A percentile compares a stretch with the other conserved stretches of the same genome.
Conservation (phyloP, 441 rosid species). For the Gossypium lobatum region DNA sequence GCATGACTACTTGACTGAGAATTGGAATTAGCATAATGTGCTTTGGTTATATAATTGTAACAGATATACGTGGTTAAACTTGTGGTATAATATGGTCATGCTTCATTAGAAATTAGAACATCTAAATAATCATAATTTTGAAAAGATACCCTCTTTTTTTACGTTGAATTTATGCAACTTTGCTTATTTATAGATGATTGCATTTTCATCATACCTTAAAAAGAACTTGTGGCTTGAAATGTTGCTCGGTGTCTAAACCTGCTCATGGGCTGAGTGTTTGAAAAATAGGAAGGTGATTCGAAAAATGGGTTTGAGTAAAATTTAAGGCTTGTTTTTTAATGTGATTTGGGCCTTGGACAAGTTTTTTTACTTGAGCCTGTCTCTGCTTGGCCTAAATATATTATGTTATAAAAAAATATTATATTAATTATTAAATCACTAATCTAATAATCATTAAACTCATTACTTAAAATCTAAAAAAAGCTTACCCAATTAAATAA, state of each 20-base stretch:
- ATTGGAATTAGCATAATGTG: constrained; percentile 17
- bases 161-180: background rate
- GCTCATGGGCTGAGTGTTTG: too few relatives aligned
- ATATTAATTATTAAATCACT: too few relatives aligned
- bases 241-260: background rate
- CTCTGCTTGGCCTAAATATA: too few relatives aligned
- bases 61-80: constrained; percentile 7
- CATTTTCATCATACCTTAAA: background rate
- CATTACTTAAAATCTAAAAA: too few relatives aligned
- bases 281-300: too few relatives aligned
- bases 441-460: too few relatives aligned
- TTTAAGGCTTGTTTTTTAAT: too few relatives aligned
- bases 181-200: background rate
- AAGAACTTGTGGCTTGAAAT: background rate
- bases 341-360: too few relatives aligned
- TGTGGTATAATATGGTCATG: background rate
- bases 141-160: background rate
- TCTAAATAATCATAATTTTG: background rate
- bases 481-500: too few relatives aligned
- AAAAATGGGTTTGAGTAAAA: too few relatives aligned
- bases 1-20: constrained; percentile 3
- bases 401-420: too few relatives aligned
- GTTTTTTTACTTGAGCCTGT: too few relatives aligned
- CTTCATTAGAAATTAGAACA: background rate
- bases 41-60: constrained; percentile 27